Conservation (phyloP, 768 basidiomycete species). For the Amanita muscaria region DNA sequence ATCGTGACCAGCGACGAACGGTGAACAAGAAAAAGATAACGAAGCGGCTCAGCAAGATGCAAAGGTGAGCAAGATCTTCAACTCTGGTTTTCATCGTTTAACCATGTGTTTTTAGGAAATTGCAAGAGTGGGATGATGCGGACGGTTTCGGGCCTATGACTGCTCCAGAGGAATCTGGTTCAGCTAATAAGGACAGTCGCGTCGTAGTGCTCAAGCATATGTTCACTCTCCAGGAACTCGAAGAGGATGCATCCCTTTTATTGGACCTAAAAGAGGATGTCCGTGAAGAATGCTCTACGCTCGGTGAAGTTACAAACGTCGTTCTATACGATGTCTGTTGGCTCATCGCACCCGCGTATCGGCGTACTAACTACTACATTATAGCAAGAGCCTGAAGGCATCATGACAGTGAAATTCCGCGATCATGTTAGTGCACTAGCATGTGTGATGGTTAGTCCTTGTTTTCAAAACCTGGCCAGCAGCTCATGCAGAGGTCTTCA, state of each 20-base stretch:
- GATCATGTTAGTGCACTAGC: constrained; percentile 91
- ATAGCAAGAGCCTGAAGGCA: constrained; percentile 85
- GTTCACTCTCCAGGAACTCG: constrained; percentile 83
- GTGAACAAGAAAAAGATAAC: constrained; percentile 74
- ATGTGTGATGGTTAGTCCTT: constrained; percentile 58
- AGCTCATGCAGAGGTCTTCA: constrained; percentile 19
- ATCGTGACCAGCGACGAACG: constrained; percentile 45
- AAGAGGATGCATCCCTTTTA: constrained; percentile 75
- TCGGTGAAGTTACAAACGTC: constrained; percentile 95
- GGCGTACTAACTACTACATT: no score
- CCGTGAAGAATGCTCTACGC: constrained; percentile 78
- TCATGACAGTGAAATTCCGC: constrained; percentile 95
- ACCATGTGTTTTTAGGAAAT: constrained; percentile 51
- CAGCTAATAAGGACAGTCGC: constrained; percentile 46
- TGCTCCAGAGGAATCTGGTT: constrained; percentile 44
- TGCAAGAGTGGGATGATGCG: constrained; percentile 91
- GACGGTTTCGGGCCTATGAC: constrained; percentile 79
- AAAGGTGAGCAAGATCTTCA: constrained; percentile 46
- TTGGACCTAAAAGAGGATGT: constrained; percentile 96
- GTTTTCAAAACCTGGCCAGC: not conserved
- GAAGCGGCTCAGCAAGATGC: constrained; percentile 75
- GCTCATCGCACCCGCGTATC: not conserved
- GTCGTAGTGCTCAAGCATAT: constrained; percentile 93
- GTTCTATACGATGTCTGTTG: constrained; percentile 84
- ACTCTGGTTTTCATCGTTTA: not conserved